Percentiles rank a stretch among this genome's conserved stretches.
Conservation (phyloP, 2,329 filamentous ascomycete genomes). For the Paraconiothyrium brasiliense region DNA sequence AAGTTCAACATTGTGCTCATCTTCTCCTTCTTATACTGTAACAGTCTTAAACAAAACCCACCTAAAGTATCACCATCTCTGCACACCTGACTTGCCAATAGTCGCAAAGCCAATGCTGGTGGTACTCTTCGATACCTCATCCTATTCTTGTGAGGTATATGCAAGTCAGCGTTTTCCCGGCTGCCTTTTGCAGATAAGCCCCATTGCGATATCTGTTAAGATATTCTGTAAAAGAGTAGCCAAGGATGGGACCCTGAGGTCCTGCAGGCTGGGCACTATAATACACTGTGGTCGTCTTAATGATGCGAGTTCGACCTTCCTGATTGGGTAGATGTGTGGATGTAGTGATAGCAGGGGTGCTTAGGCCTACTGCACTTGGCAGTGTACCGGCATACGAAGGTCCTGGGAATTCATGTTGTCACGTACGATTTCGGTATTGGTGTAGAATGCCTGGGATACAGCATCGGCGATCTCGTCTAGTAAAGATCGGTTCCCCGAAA, state of each 20-base stretch:
- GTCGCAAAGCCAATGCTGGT: conserved; percentile 4
- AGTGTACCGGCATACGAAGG: background rate
- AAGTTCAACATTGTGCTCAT: background rate
- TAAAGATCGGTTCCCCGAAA: too few species aligned
- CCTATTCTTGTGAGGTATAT: conserved; percentile 4
- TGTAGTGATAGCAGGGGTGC: conserved; percentile 6
- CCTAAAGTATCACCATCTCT: background rate
- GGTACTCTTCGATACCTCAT: background rate
- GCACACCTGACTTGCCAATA: conserved; percentile 8
- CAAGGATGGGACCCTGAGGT: conserved; percentile 10
- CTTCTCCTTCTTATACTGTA: conserved; percentile 7
- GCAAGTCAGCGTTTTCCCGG: conserved; percentile 5
- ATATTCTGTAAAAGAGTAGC: conserved; percentile 12
- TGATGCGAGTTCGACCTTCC: conserved; percentile 16
- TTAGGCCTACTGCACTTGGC: background rate
- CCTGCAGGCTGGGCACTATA: conserved; percentile 21
- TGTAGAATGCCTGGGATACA: background rate
- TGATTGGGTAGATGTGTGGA: conserved; percentile 9
- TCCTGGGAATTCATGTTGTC: background rate
- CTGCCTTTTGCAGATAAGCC: conserved; percentile 17
- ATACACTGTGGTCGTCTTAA: conserved; percentile 6
- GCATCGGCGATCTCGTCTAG: background rate
- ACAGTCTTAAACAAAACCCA: background rate
- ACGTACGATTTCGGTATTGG: background rate
- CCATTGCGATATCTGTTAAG: conserved; percentile 9